Evolutionary conservation across 495 filamentous ascomycete genomes (phyloP), one percentile per base, ranked within the genome.

Genomic region (Cercophora samala): DNA sequence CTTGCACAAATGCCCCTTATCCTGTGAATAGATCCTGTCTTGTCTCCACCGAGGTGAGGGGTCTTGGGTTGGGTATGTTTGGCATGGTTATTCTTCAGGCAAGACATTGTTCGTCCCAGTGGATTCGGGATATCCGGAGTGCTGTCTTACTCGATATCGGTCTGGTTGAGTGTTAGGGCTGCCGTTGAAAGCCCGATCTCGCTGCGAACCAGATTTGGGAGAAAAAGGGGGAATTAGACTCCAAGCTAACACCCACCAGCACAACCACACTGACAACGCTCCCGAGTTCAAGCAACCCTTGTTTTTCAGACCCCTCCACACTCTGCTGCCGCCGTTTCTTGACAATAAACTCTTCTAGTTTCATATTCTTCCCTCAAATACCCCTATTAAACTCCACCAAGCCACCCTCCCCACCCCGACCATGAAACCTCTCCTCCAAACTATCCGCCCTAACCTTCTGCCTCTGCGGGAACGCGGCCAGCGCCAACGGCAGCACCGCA

Each of bases 301-400:
- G 5, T 46, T 46, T 46, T 18, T 46, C 8, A 29, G 37, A 52
- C 61, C 42, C 60, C n/a, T 67, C 64, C 37, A 53, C 51, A n/a
- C 17, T 26, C 42, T 53, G n/a, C n/a, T n/a, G n/a, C n/a, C n/a
- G n/a, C n/a, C n/a, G n/a, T n/a, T n/a, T n/a, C n/a, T n/a, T n/a
- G n/a, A n/a, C n/a, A n/a, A n/a, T n/a, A n/a, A n/a, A n/a, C n/a
- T n/a, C n/a, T n/a, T n/a, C n/a, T n/a, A n/a, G n/a, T 56, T 23
- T 1, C 8, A 0, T 56, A 18, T 21, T 56, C n/a, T 56, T 54
- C 17, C 18, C 53, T 75, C 82, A 96, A 71, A 97, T 95, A 1
- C 93, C 93, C 65, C 93, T 84, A 74, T 97, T 97, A 73, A 97
- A 97, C 73, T 91, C 91, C 9, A 97, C 91, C 84, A 89, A 80